These are phyloP conservation scores for Suhomyces bolitotheri DNA, from an alignment of 1,139 yeast species.

Conservation along the genomic window DNA sequence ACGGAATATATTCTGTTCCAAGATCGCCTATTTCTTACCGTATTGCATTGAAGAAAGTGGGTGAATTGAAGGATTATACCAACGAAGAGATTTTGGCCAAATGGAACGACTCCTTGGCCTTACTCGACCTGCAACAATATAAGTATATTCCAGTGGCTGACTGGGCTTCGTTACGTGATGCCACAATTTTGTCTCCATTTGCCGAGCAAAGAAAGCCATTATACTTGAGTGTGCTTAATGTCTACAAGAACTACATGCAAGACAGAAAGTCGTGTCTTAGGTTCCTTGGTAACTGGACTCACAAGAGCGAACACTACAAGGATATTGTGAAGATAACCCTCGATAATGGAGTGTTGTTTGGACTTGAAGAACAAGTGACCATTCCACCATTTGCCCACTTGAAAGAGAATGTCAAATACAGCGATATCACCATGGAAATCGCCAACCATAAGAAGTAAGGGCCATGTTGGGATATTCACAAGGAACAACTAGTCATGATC, in stretches of 20 bases:
- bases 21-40: slow-evolving; percentile 75
- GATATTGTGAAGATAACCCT: slow-evolving; percentile 24
- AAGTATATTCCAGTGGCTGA: slow-evolving; percentile 76
- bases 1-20: slow-evolving; percentile 55
- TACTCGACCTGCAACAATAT: slow-evolving; percentile 56
- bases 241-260: slow-evolving; percentile 49
- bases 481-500: too few relatives aligned
- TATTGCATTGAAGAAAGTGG: slow-evolving; percentile 73
- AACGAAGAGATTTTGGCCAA: slow-evolving; percentile 54
- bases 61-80: slow-evolving; percentile 55
- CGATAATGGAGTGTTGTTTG: slow-evolving; percentile 22
- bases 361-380: slow-evolving; percentile 20
- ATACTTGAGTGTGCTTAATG: slow-evolving; percentile 58
- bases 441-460: slow-evolving; percentile 6
- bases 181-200: slow-evolving; percentile 56
- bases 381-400: slow-evolving; percentile 32
- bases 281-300: slow-evolving; percentile 38
- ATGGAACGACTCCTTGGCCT: slow-evolving; percentile 60
- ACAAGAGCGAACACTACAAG: slow-evolving; percentile 23
- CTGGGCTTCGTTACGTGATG: slow-evolving; percentile 84
- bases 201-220: slow-evolving; percentile 50
- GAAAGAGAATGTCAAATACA: slow-evolving; percentile 33
- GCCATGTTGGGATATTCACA: too few relatives aligned
- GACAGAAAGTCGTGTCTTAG: slow-evolving; percentile 33
- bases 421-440: slow-evolving; percentile 23